A percentile compares a stretch with the other conserved stretches of the same genome.
These are phyloP conservation scores for Calamus simplicifolius DNA, from an alignment of 176 grass and related monocot genomes.

Conservation along the genomic window DNA sequence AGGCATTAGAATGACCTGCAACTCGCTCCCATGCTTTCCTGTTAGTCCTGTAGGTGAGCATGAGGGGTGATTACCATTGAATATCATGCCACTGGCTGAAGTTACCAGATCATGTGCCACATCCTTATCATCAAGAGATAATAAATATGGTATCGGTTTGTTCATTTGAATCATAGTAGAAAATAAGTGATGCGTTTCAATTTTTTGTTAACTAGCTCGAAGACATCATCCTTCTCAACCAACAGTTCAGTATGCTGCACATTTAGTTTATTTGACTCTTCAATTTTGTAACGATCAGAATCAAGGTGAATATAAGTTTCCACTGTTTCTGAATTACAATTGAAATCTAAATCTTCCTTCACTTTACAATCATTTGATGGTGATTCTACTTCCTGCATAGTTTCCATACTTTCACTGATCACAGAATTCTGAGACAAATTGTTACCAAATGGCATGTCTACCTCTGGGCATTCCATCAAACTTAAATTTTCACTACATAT, in stretches of 20 bases:
- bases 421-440: too few relatives aligned
- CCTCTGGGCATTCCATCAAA: background rate
- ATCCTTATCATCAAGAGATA: background rate
- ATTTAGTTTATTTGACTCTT: constrained; percentile 6
- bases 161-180: background rate
- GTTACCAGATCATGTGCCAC: background rate
- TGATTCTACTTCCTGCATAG: background rate
- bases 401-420: background rate
- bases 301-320: constrained; percentile 3
- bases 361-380: background rate
- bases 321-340: background rate
- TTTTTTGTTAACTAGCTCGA: background rate
- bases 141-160: background rate
- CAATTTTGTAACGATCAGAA: background rate
- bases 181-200: background rate
- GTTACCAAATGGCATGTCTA: too few relatives aligned
- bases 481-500: background rate
- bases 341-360: constrained; percentile 3
- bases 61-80: background rate
- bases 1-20: background rate
- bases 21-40: constrained; percentile 1
- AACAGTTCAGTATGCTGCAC: constrained; percentile 10
- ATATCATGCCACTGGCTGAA: background rate
- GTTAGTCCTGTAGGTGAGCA: background rate
- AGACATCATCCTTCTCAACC: background rate